Evolutionary conservation across 2,329 filamentous ascomycete species (phyloP).

Genomic region (Clarireedia paspali): DNA sequence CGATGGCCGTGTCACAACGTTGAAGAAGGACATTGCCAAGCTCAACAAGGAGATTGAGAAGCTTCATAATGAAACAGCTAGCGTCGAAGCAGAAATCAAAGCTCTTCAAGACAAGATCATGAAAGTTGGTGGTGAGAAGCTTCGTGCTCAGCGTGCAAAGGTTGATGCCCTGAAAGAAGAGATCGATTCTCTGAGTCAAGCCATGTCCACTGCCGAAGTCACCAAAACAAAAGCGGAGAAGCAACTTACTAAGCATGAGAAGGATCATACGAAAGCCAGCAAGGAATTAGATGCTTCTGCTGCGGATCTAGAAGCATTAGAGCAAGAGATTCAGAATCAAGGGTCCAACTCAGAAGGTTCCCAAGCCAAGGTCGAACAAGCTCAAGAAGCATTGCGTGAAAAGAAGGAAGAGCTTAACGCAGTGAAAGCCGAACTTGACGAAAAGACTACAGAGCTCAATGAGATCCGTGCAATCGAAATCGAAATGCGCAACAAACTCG

Average conservation of each 20-base stretch:
- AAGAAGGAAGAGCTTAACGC: slow-evolving; percentile 75
- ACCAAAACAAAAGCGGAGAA: slow-evolving; percentile 91
- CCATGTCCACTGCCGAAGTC: slow-evolving; percentile 79
- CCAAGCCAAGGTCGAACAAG: slow-evolving; percentile 68
- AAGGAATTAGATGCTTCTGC: slow-evolving; percentile 69
- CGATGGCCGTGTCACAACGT: slow-evolving; percentile 59
- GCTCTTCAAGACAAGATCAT: slow-evolving; percentile 93
- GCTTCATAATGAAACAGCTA: slow-evolving; percentile 77
- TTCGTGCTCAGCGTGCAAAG: slow-evolving; percentile 82
- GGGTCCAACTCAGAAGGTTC: slow-evolving; percentile 66
- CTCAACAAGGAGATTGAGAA: slow-evolving; percentile 73
- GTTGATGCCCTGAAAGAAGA: slow-evolving; percentile 85
- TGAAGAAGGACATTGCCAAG: slow-evolving; percentile 71
- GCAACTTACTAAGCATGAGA: slow-evolving; percentile 78
- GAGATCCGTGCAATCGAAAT: slow-evolving; percentile 85
- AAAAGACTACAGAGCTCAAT: slow-evolving; percentile 79
- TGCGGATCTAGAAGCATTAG: slow-evolving; percentile 68
- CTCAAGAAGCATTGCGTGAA: slow-evolving; percentile 65
- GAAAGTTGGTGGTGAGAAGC: slow-evolving; percentile 90
- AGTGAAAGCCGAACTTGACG: slow-evolving; percentile 79
- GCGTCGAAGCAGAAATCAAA: slow-evolving; percentile 89
- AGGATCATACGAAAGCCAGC: slow-evolving; percentile 68
- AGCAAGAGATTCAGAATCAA: slow-evolving; percentile 72
- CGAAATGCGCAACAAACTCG: slow-evolving; percentile 96
- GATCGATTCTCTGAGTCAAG: slow-evolving; percentile 71